phyloP scores from a whole-genome alignment of 768 basidiomycete species.

The Lactarius psammicola region DNA sequence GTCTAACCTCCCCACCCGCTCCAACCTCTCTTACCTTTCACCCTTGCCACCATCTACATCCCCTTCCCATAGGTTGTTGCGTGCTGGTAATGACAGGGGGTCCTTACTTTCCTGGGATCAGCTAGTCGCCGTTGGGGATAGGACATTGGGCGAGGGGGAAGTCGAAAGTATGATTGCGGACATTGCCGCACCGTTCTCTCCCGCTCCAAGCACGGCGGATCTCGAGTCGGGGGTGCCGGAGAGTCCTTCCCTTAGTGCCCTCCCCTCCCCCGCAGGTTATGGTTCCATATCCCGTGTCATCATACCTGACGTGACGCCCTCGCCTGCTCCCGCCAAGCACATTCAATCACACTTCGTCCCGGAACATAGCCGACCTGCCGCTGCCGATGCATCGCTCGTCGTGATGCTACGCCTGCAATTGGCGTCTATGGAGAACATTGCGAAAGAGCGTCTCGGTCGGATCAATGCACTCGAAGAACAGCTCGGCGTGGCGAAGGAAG shows the following conservation, averaged over 20 bases:
- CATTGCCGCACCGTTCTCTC: conserved; percentile 70
- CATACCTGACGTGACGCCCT: conserved; percentile 78
- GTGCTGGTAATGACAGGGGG: conserved; percentile 49
- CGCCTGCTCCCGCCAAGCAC: conserved; percentile 50
- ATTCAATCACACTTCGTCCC: conserved; percentile 32
- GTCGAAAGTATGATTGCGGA: conserved; percentile 70
- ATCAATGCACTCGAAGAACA: conserved; percentile 72
- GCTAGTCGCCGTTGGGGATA: conserved; percentile 57
- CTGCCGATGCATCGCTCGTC: conserved; percentile 51
- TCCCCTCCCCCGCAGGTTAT: conserved; percentile 72
- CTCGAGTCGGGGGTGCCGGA: conserved; percentile 47
- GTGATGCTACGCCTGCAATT: conserved; percentile 73
- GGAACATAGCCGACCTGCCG: conserved; percentile 30
- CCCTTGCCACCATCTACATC: conserved; percentile 48
- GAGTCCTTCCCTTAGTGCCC: conserved; percentile 65
- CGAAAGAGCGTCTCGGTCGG: conserved; percentile 60
- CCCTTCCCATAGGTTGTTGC: conserved; percentile 45
- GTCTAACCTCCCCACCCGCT: conserved; percentile 50
- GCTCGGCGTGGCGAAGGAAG: conserved; percentile 58
- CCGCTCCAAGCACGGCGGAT: conserved; percentile 54
- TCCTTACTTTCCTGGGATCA: conserved; percentile 81
- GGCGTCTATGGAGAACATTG: conserved; percentile 62
- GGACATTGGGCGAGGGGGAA: conserved; percentile 63
- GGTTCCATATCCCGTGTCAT: conserved; percentile 82
- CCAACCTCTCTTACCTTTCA: conserved; percentile 62